Conservation (phyloP, 179 eudicot genomes). For the Beta corolliflora region DNA sequence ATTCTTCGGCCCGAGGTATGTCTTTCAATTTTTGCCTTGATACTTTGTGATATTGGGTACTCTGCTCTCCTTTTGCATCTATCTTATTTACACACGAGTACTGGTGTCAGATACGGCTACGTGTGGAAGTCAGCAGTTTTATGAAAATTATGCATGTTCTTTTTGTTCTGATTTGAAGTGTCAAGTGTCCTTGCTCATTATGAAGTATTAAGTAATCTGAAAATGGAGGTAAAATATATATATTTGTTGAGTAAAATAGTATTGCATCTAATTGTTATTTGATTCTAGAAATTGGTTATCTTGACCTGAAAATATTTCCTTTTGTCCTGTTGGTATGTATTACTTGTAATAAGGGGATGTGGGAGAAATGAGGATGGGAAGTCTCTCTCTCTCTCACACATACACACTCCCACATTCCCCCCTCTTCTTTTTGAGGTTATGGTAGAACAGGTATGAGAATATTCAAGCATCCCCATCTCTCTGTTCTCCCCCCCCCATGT, state of each 20-base stretch:
- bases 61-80: no score
- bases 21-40: neutral
- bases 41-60: neutral
- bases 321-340: neutral
- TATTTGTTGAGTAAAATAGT: neutral
- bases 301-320: neutral
- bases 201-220: no score
- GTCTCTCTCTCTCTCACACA: neutral
- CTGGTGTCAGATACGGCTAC: neutral
- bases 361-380: neutral
- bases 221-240: neutral
- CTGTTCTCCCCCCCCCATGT: neutral
- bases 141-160: neutral
- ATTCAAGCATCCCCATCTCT: neutral
- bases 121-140: neutral
- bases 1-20: conserved; percentile 94
- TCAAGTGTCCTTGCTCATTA: neutral
- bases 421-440: neutral
- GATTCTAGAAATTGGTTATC: neutral
- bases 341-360: neutral
- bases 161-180: neutral
- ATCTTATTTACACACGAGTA: no score
- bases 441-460: neutral
- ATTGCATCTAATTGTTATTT: neutral
- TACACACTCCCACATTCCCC: neutral